Evolutionary conservation across 2,329 filamentous ascomycete species (phyloP).

Genomic region (Zalaria obscura): DNA sequence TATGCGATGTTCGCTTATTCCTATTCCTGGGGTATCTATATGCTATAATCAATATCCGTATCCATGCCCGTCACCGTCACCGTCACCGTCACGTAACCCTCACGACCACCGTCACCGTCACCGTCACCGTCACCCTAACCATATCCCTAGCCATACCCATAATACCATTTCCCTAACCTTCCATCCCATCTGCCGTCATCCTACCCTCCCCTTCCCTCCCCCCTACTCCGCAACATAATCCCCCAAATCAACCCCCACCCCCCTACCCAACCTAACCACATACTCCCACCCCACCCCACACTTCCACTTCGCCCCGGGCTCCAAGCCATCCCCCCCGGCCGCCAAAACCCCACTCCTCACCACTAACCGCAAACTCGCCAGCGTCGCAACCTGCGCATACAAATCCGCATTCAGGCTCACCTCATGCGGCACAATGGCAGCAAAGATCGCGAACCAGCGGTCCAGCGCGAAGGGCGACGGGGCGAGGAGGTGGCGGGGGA

Average conservation of each 20-base stretch:
- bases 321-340: conserved; percentile 50
- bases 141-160: too few relatives aligned
- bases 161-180: too few relatives aligned
- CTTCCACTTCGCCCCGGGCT: conserved; percentile 59
- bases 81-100: too few relatives aligned
- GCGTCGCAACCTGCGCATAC: conserved; percentile 48
- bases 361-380: conserved; percentile 56
- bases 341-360: conserved; percentile 44
- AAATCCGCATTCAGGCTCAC: conserved; percentile 36
- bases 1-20: too few relatives aligned
- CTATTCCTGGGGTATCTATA: too few relatives aligned
- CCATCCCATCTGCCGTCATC: too few relatives aligned
- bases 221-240: conserved; percentile 57
- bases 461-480: conserved; percentile 67
- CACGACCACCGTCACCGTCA: too few relatives aligned
- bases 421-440: conserved; percentile 42
- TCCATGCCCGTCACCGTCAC: too few relatives aligned
- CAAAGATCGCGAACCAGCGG: conserved; percentile 64
- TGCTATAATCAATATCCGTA: too few relatives aligned
- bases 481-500: conserved; percentile 62
- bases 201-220: too few relatives aligned
- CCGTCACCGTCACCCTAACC: too few relatives aligned
- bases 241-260: conserved; percentile 63
- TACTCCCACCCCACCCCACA: conserved; percentile 71
- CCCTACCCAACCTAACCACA: conserved; percentile 53